Evolutionary conservation across 148 eudicot genomes (phyloP).

Genomic region (Chenopodium quinoa): DNA sequence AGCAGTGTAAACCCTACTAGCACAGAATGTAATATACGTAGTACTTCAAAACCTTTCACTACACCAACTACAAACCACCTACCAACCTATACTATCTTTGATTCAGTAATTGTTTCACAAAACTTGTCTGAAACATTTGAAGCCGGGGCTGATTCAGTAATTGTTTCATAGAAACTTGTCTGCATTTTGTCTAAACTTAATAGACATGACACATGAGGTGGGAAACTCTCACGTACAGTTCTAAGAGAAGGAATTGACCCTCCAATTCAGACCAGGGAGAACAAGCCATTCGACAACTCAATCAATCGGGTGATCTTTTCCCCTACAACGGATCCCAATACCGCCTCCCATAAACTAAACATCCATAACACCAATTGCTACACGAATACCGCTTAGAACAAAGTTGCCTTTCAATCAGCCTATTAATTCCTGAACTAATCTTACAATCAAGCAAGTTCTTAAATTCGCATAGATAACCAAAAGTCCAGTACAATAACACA

Average conservation of each 20-base stretch:
- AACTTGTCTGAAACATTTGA: background rate
- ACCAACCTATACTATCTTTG: background rate
- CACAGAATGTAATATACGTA: background rate
- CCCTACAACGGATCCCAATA: too few species aligned
- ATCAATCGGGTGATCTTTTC: too few species aligned
- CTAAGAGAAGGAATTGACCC: too few species aligned
- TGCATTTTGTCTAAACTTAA: background rate
- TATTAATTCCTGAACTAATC: background rate
- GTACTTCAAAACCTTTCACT: background rate
- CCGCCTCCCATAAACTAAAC: too few species aligned
- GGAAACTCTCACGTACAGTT: too few species aligned
- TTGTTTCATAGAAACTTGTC: background rate
- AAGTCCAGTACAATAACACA: background rate
- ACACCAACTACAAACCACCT: background rate
- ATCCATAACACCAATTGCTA: too few species aligned
- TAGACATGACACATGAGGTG: too few species aligned
- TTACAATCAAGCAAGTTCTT: background rate
- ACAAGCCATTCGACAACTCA: too few species aligned
- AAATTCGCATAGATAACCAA: background rate
- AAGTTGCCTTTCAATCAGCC: background rate
- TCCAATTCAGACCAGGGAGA: too few species aligned
- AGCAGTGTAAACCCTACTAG: background rate
- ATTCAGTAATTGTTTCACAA: background rate
- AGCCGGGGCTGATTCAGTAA: too few species aligned
- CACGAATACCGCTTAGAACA: too few species aligned